Conservation (phyloP, 1,139 yeast genomes). For the Suhomyces anneliseae region DNA sequence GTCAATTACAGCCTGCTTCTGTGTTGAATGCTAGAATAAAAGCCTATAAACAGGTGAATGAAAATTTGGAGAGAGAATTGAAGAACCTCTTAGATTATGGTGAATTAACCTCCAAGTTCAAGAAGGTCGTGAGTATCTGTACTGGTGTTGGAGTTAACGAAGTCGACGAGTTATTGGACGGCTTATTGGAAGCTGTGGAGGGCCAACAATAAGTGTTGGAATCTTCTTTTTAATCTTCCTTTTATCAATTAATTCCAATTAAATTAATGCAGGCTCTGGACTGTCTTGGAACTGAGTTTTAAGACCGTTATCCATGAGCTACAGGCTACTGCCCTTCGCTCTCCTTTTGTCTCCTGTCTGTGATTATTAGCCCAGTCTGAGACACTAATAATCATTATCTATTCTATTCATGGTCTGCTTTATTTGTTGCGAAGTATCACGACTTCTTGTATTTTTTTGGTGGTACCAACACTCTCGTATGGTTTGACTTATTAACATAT, state of each 20-base stretch:
- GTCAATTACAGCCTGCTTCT: slow-evolving; percentile 57
- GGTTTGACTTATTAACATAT: background rate
- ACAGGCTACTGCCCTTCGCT: no score
- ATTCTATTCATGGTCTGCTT: background rate
- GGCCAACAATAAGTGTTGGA: slow-evolving; percentile 36
- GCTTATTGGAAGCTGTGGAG: slow-evolving; percentile 86
- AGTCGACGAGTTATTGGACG: slow-evolving; percentile 82
- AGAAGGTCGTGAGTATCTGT: slow-evolving; percentile 86
- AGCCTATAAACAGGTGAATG: slow-evolving; percentile 57
- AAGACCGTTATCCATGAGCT: no score
- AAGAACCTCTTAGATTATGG: slow-evolving; percentile 49
- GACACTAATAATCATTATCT: background rate
- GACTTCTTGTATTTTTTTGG: no score
- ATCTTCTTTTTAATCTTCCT: background rate
- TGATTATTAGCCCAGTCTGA: no score
- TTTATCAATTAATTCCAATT: background rate
- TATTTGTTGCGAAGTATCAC: no score
- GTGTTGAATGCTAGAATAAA: slow-evolving; percentile 73
- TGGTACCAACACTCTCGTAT: no score
- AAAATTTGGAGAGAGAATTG: slow-evolving; percentile 49
- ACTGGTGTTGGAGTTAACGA: slow-evolving; percentile 75
- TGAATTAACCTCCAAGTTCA: slow-evolving; percentile 78
- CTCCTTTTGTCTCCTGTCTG: no score
- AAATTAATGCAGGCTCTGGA: no score
- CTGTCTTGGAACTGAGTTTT: background rate